Evolutionary conservation across 352 stramenopile genomes (phyloP).

Genomic region (Phytophthora pisi): DNA sequence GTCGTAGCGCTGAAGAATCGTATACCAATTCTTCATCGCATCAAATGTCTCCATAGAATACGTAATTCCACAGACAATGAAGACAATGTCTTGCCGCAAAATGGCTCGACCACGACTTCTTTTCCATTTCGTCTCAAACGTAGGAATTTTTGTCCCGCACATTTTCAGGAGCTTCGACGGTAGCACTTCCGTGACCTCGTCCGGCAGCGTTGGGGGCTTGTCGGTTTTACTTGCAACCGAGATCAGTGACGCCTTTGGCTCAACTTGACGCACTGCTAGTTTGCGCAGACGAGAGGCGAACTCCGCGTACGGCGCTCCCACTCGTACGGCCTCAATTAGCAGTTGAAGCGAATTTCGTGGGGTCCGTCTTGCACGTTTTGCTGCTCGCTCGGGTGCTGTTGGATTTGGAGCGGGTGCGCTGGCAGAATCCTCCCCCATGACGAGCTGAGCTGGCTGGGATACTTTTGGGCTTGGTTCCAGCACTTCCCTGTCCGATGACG

Average conservation of each 20-base stretch:
- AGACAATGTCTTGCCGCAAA: background rate
- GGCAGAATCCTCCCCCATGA: too few species aligned
- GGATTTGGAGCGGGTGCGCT: too few species aligned
- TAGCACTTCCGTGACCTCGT: background rate
- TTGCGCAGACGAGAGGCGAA: background rate
- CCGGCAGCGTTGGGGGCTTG: background rate
- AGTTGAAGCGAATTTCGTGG: background rate
- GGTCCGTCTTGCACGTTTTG: background rate
- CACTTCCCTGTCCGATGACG: too few species aligned
- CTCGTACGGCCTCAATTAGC: background rate
- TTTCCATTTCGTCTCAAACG: constrained; percentile 1
- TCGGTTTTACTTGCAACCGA: background rate
- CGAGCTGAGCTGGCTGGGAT: too few species aligned
- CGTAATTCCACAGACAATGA: constrained; percentile 1
- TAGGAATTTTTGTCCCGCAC: background rate
- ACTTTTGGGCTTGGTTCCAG: too few species aligned
- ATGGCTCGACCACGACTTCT: background rate
- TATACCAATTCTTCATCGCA: constrained; percentile 6
- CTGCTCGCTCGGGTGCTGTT: background rate
- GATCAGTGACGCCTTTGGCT: background rate
- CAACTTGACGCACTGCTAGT: background rate
- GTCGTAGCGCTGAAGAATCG: background rate
- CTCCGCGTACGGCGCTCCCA: background rate
- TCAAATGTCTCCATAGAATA: constrained; percentile 1
- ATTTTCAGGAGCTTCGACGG: background rate